These are phyloP conservation scores for Wallacemonas rigidus DNA, from an alignment of 208 protist genomes.

Conservation along the genomic window DNA sequence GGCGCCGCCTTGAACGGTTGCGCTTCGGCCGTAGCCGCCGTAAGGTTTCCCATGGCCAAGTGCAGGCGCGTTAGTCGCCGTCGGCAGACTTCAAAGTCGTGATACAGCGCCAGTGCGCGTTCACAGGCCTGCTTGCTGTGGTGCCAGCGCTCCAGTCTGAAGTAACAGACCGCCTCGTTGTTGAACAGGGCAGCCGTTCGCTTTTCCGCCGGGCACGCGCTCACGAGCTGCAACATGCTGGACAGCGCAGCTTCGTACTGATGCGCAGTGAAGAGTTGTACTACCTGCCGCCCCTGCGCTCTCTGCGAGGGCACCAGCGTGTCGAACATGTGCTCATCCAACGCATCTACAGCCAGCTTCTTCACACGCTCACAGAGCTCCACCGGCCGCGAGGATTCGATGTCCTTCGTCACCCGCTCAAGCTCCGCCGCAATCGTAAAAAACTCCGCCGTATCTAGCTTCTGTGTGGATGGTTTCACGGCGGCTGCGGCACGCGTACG, in stretches of 20 bases:
- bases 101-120: constrained; percentile 44
- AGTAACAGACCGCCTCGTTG: constrained; percentile 62
- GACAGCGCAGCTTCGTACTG: constrained; percentile 27
- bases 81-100: constrained; percentile 34
- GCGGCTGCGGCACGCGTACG: background rate
- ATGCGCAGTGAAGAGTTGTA: constrained; percentile 13
- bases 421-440: constrained; percentile 52
- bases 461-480: constrained; percentile 6
- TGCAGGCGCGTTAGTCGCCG: constrained; percentile 40
- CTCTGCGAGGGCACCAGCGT: constrained; percentile 14
- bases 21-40: constrained; percentile 29
- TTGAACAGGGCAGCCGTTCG: constrained; percentile 39
- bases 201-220: constrained; percentile 21
- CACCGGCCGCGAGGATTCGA: constrained; percentile 17
- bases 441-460: constrained; percentile 49
- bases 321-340: constrained; percentile 24
- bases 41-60: constrained; percentile 33
- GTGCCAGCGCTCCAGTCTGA: constrained; percentile 51
- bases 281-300: constrained; percentile 6
- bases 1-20: constrained; percentile 20
- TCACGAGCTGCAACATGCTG: constrained; percentile 19
- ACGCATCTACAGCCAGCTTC: constrained; percentile 22
- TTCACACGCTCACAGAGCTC: constrained; percentile 10
- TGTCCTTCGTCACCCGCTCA: constrained; percentile 34
- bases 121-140: constrained; percentile 31